Evolutionary conservation across 176 grass and related monocot species (phyloP).

Genomic region (Pharus latifolius): DNA sequence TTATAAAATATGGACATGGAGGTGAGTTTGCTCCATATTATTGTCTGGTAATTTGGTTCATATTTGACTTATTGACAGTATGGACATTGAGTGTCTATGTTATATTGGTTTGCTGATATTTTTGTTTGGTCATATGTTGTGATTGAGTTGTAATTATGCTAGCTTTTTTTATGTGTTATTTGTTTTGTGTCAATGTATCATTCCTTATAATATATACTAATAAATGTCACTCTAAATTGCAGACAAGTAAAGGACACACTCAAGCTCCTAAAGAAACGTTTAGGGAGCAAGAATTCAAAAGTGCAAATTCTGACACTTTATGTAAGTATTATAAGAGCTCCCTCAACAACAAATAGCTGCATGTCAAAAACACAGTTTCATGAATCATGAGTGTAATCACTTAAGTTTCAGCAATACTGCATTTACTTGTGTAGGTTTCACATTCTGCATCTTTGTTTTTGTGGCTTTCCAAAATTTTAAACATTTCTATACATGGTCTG

Average conservation of each 20-base stretch:
- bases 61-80: constrained; percentile 5
- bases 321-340: constrained; percentile 39
- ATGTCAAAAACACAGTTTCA: no score
- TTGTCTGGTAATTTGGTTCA: background rate
- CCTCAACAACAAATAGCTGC: no score
- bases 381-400: no score
- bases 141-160: background rate
- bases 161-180: background rate
- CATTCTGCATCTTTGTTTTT: background rate
- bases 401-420: background rate
- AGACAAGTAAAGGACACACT: constrained; percentile 89
- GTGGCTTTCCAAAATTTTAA: background rate
- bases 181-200: background rate
- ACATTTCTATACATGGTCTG: background rate
- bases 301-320: constrained; percentile 84
- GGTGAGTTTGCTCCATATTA: background rate
- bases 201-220: constrained; percentile 9
- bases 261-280: constrained; percentile 96
- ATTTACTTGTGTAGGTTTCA: background rate
- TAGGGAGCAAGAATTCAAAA: constrained; percentile 89
- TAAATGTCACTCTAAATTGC: constrained; percentile 26
- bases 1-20: background rate
- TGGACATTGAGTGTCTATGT: background rate
- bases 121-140: background rate
- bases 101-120: background rate